Evolutionary conservation across 2,329 filamentous ascomycete genomes (phyloP), one percentile per base, ranked within the genome.

Genomic region (Microdochium nivale): DNA sequence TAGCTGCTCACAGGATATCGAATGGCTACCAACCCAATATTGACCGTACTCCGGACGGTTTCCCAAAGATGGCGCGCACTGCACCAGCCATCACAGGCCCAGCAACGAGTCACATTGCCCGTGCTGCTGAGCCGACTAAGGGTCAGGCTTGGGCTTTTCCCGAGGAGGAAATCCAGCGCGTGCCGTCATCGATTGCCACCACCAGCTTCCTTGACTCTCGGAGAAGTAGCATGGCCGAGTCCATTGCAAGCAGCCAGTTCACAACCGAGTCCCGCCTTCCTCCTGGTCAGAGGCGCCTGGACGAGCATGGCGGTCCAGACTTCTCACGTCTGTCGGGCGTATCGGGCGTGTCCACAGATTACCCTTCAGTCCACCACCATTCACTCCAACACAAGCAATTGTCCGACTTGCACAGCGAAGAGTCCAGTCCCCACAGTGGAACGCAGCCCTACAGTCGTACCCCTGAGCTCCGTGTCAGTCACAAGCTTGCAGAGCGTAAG

Each of bases 81-180:
- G 88, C 88, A 2, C 88, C 88, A 4, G 81, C 86, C 9, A 92
- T 92, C 60, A 88, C 85, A 25, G 86, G 87, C 58, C 86, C 74
- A 56, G 85, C 75, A 57, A 83, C 72, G 50, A 79, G 76, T 68
- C 81, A 72, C 62, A 88, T 77, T 71, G 86, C 80, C 62, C 84
- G 74, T 58, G 88, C 88, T 37, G 84, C 86, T 27, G 86, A 89
- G 64, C 87, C 88, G 4, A 91, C 86, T 11, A 90, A 90, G 66
- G 88, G 88, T 64, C 87, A 87, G 65, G 85, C 88, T 3, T 92
- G 88, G 87, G 88, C 88, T 58, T 91, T 91, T 59, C 87, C 88
- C 1, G 87, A 89, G 62, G 82, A 86, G 51, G 80, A 84, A 50
- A 81, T 86, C 2, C 75, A 79, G 53, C 69, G 76, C 51, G 62